These are phyloP conservation scores for Hypoxylon trugodes DNA, from an alignment of 495 filamentous ascomycete genomes.

Conservation along the genomic window DNA sequence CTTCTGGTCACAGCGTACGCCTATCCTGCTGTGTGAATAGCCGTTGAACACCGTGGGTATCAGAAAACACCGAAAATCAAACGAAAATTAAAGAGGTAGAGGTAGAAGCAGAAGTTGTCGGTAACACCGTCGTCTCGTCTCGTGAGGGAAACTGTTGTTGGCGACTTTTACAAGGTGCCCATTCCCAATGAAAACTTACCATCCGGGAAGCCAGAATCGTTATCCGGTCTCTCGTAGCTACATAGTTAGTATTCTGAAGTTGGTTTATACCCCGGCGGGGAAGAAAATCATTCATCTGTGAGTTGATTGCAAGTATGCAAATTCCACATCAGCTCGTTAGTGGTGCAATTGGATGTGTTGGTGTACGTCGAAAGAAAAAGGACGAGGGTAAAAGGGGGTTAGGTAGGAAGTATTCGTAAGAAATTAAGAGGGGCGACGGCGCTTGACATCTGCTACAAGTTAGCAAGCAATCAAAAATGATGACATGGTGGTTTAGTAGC, in stretches of 20 bases:
- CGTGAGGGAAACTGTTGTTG: not conserved
- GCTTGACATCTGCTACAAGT: conserved; percentile 56
- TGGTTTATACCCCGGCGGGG: not conserved
- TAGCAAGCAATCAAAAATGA: conserved; percentile 25
- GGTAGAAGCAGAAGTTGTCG: conserved; percentile 4
- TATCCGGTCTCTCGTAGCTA: conserved; percentile 26
- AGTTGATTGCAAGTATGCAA: conserved; percentile 20
- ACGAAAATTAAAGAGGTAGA: conserved; percentile 11
- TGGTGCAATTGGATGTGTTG: conserved; percentile 10
- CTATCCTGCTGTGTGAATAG: conserved; percentile 15
- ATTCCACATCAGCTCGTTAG: conserved; percentile 30
- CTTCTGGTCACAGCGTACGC: not conserved
- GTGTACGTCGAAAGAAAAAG: conserved; percentile 11
- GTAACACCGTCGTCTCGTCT: conserved; percentile 1
- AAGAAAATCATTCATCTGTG: conserved; percentile 16
- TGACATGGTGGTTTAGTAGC: conserved; percentile 3
- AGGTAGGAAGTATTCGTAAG: conserved; percentile 1
- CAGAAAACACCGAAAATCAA: conserved; percentile 21
- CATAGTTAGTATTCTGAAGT: conserved; percentile 35
- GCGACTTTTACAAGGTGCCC: conserved; percentile 15
- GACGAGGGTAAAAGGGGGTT: conserved; percentile 9
- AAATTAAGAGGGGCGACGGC: conserved; percentile 56
- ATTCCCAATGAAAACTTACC: conserved; percentile 38
- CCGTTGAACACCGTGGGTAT: conserved; percentile 33
- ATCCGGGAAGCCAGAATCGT: conserved; percentile 12